Conservation (phyloP, 2,329 filamentous ascomycete species). For the Pseudopyricularia javanii region DNA sequence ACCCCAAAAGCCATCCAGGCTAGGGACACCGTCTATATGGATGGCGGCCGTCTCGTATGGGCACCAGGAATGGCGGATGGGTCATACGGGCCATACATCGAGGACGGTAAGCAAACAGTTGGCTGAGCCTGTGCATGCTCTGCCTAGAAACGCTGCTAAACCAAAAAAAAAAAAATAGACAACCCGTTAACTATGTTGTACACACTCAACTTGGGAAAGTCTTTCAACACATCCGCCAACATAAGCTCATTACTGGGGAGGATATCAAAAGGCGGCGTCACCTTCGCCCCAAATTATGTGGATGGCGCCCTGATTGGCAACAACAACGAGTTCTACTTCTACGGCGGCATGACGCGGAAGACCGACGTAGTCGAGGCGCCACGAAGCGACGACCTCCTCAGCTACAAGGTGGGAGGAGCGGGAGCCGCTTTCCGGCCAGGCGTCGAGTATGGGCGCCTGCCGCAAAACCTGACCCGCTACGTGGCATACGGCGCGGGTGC, state of each 20-base stretch:
- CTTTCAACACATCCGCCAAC: conserved; percentile 42
- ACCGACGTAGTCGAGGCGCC: conserved; percentile 25
- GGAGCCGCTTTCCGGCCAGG: conserved; percentile 24
- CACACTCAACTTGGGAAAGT: conserved; percentile 42
- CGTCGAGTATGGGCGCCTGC: conserved; percentile 28
- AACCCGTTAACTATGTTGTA: conserved; percentile 41
- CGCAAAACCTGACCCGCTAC: conserved; percentile 41
- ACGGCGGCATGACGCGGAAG: conserved; percentile 40
- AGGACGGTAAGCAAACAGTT: conserved; percentile 27
- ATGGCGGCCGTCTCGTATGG: conserved; percentile 49
- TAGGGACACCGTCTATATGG: conserved; percentile 51
- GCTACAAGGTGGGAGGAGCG: conserved; percentile 20
- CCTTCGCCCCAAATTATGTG: conserved; percentile 40
- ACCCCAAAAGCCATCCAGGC: conserved; percentile 21
- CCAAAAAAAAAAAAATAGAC: conserved; percentile 19
- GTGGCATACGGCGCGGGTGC: conserved; percentile 51
- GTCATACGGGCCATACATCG: conserved; percentile 5
- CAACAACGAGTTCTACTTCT: conserved; percentile 49
- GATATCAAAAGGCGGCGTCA: conserved; percentile 37
- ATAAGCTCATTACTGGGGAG: conserved; percentile 35
- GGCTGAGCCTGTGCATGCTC: background rate
- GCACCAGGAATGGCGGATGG: conserved; percentile 33
- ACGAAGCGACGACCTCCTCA: conserved; percentile 27
- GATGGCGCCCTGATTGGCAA: conserved; percentile 57
- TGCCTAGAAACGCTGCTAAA: background rate